Base-by-base conservation (phyloP, 1,284 basidiomycete species). In the Ganoderma lucidum region DNA sequence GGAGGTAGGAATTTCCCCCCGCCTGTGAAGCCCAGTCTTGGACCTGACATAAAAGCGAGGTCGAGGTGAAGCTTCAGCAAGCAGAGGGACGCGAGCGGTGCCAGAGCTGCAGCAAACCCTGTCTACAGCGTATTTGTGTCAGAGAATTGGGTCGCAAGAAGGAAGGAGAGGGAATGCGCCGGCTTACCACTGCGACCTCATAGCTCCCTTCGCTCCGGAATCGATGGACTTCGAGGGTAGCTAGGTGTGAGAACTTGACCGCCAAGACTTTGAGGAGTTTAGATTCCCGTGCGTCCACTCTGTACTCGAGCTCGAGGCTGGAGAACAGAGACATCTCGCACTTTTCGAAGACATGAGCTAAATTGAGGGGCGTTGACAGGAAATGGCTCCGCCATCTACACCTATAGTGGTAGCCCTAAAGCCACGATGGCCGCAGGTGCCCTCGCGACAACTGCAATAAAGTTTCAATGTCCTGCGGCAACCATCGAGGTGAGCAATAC, bases 301-400 rank as follows among this genome's bases (percentile, higher is more conserved):
- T 35, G 55, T 56, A 56, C 55, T 56, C 55, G 14, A 56, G 30
- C 55, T 56, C 55, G 17, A 56, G 55, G 55, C 15, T 56, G 55
- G 6, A 2, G 17, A 56, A 10, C 14, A 17, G 32, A 3, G 55
- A 15, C 6, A 3, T 6, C 2, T 56, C 55, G 23, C 55, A 56
- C 28, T 35, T 35, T 19, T 28, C 6, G 12, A 56, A 5, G 30
- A 35, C 55, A 4, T 56, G 30, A 3, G 12, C 28, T 3, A 56
- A 8, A n/a, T 56, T 35, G 30, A 2, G 9, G 35, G 55, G 30
- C 17, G 30, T 17, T 6, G 17, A 19, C 6, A 56, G 30, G 8
- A 30, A 14, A 19, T 28, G 23, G 48, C 23, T 12, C 23, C 10
- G n/a, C 23, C 30, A 35, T 19, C 32, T 32, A 1, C 8, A 2